Percentiles rank a stretch among this genome's conserved stretches.
phyloP scores from a whole-genome alignment of 78 protist species.

The Protostelium mycophagum region DNA sequence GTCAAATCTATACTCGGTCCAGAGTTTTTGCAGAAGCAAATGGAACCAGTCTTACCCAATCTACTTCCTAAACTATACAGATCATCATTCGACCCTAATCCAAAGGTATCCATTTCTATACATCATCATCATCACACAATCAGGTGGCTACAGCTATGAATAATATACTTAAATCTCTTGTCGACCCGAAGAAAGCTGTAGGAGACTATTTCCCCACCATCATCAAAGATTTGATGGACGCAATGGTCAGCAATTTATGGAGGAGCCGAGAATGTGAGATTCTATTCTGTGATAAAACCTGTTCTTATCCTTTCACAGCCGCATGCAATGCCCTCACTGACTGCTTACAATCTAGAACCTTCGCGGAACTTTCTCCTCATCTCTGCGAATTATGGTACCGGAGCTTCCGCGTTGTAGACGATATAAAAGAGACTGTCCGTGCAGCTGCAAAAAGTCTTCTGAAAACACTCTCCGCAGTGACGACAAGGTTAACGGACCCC shows the following conservation, averaged over 20 bases:
- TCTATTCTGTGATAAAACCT: neutral
- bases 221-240: constrained; percentile 29
- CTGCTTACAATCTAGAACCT: constrained; percentile 29
- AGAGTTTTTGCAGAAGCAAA: constrained; percentile 28
- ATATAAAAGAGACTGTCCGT: constrained; percentile 68
- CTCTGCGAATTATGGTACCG: constrained; percentile 43
- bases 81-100: constrained; percentile 62
- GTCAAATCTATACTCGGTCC: constrained; percentile 22
- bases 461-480: constrained; percentile 28
- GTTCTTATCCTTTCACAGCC: constrained; percentile 2
- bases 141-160: neutral
- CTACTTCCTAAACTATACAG: constrained; percentile 71
- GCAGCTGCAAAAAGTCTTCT: constrained; percentile 32
- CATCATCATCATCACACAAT: neutral
- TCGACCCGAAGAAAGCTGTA: constrained; percentile 22
- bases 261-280: constrained; percentile 44
- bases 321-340: constrained; percentile 50
- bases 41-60: constrained; percentile 47
- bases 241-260: constrained; percentile 44
- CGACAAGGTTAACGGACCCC: constrained; percentile 35
- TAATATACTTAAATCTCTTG: neutral
- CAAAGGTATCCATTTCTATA: constrained; percentile 29
- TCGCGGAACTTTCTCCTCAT: constrained; percentile 15
- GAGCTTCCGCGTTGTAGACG: constrained; percentile 63
- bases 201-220: constrained; percentile 30